phyloP scores from a whole-genome alignment of 1,139 yeast species.

The Meyerozyma smithsonii region DNA sequence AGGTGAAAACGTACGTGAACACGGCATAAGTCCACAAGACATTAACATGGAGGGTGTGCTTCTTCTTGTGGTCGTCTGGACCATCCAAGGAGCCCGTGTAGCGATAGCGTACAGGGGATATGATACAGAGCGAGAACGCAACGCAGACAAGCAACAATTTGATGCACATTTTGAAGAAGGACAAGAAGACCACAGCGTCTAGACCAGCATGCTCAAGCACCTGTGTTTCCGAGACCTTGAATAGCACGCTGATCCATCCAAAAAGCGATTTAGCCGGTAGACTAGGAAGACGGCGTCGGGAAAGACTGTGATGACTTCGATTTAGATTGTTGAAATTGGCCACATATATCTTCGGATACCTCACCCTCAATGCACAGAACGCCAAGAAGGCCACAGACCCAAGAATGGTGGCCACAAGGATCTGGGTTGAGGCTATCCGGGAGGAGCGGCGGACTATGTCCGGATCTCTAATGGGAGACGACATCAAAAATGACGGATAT shows the following conservation, averaged over 20 bases:
- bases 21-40: slow-evolving; percentile 57
- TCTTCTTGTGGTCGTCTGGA: slow-evolving; percentile 2
- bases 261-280: slow-evolving; percentile 47
- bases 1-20: slow-evolving; percentile 82
- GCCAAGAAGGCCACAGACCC: slow-evolving; percentile 62
- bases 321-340: slow-evolving; percentile 43
- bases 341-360: slow-evolving; percentile 72
- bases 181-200: slow-evolving; percentile 85
- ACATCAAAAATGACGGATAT: neutral
- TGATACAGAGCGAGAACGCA: slow-evolving; percentile 57
- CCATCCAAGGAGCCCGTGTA: slow-evolving; percentile 63
- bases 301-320: slow-evolving; percentile 38
- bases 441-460: slow-evolving; percentile 2
- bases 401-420: slow-evolving; percentile 54
- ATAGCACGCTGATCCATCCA: slow-evolving; percentile 75
- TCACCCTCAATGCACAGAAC: slow-evolving; percentile 59
- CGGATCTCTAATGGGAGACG: slow-evolving; percentile 1
- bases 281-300: slow-evolving; percentile 35
- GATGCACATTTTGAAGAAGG: slow-evolving; percentile 76
- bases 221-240: slow-evolving; percentile 64
- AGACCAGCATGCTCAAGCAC: slow-evolving; percentile 86
- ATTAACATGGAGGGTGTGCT: slow-evolving; percentile 7
- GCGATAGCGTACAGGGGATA: slow-evolving; percentile 70
- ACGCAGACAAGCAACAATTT: slow-evolving; percentile 55
- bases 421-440: slow-evolving; percentile 47